Base-by-base conservation (phyloP, 2,329 filamentous ascomycete genomes). In the Pezicula carpinea region DNA sequence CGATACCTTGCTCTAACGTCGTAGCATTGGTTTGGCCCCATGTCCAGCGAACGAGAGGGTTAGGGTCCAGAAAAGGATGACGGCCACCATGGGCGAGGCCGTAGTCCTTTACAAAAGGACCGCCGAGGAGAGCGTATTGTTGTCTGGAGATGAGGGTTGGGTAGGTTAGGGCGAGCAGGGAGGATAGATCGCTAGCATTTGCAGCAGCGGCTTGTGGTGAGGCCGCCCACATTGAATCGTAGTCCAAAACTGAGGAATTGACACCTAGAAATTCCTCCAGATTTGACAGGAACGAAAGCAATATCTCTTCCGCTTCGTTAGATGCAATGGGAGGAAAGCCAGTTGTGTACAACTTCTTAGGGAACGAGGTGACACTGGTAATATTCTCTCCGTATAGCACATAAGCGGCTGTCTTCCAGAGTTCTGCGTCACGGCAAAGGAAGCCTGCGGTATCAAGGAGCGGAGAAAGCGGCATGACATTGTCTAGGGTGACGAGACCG, bases 101-200 rank as follows among this genome's bases (percentile, higher is more conserved):
- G 48, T 76, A 77, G 51, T 73, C 71, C 3, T 60, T 61, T 47
- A 71, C 73, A 53, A 76, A 74, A 1, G 72, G 69, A 13, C 70
- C 66, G 7, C 69, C 65, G 10, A 77, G 62, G 2, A 66, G 66
- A 10, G 53, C 58, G 5, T 59, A 67, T 50, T 74, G 74, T 53
- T 71, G 64, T 53, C 74, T 66, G 6, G 68, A 61, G 49, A 73
- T 75, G 14, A 75, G 57, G 26, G 69, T 57, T 0, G 68, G 64
- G 51, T 75, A 74, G 3, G 69, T 71, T 26, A 68, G 55, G 48
- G 68, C 69, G 39, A 73, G 61, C 11, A 70, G 55, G 5, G 58
- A 58, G 1, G 51, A 48, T 2, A 73, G 52, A 2, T 64, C 54
- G 2, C 64, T 48, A 10, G 59, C 54, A 1, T 63, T 53, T 40